Evolutionary conservation across 176 grass and related monocot genomes (phyloP), one percentile per base, ranked within the genome.

Genomic region (Zea mays): DNA sequence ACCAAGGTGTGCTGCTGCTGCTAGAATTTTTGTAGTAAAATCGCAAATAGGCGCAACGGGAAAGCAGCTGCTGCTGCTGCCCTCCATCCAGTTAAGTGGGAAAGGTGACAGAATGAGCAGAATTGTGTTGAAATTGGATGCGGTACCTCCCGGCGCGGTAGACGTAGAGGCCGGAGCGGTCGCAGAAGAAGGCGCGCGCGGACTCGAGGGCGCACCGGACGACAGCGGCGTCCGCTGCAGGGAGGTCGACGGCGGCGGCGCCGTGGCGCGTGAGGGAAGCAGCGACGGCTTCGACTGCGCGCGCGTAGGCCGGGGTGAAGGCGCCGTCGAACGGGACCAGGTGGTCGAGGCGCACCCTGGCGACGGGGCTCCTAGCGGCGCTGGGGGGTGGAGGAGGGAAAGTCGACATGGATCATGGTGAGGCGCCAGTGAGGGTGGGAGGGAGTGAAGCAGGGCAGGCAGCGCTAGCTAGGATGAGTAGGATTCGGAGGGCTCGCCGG

Each of bases 141-240:
- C n/a, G 55, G 10, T 79, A 96, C 92, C 93, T 86, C 27, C 93
- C 93, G 62, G 93, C 87, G 42, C 84, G 89, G 76, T 90, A 90
- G 61, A 89, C 63, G 36, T 90, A 92, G 79, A 85, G 15, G 36
- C 75, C 79, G 37, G 54, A 36, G 69, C 82, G 50, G 6, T 16
- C 86, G 5, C 75, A 86, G 79, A 92, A 96, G 77, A 81, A 96
- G 66, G 79, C 79, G 45, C 87, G 78, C 34, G 77, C 79, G 54
- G 93, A 90, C 52, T 96, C 84, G 82, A 96, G 85, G 38, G 86
- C 89, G 79, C 93, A 96, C 21, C 87, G 85, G 21, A 92, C 40
- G 34, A 92, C 76, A 33, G 89, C 79, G 10, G 85, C 87, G 17
- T 92, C 89, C 0, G 84, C 73, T 67, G 69, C 49, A 35, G 75